Base-by-base conservation (phyloP, 1,284 basidiomycete genomes). In the Microbotryum intermedium region DNA sequence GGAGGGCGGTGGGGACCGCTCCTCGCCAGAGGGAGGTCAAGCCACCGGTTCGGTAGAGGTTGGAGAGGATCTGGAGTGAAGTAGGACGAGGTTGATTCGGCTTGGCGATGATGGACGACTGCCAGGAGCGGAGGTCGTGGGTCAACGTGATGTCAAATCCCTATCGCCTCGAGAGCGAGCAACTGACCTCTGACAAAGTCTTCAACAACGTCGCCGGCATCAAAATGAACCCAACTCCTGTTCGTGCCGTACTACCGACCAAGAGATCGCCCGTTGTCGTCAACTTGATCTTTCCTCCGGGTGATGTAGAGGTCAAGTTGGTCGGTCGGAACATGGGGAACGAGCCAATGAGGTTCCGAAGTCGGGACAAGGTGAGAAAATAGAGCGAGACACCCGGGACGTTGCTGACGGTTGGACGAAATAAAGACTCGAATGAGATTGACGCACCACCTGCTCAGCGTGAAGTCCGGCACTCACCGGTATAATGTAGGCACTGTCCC, bases 191-290 rank as follows among this genome's bases (percentile, higher is more conserved):
- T 67, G 87, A 95, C 16, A 94, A 82, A 25, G 94, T 90, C 76
- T 99, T 99, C 59, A 98, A 77, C 16, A 98, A 85, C 0, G 94
- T 90, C 68, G 98, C 85, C 0, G 94, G 95, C 72, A 94, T 97
- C 61, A 98, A 73, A 0, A 93, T 65, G 70, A 97, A 86, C 0
- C 94, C 94, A 1, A 97, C 88, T 0, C 79, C 79, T 13, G 91
- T 86, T 51, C 95, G 82, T 0, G 90, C 84, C 4, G 87, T 81
- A 0, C 91, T 93, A 2, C 94, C 94, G 0, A 94, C 87, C 13
- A 95, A 58, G 2, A 98, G 79, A 74, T 98, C 97, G 0, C 93
- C 94, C 61, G 83, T 47, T 11, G 59, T 58, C 47, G 61, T 65
- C 23, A 55, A 52, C 42, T 61, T 62, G 45, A 53, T 57, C 55